Base-by-base conservation (phyloP, 2,329 filamentous ascomycete genomes). In the Fusarium citri region DNA sequence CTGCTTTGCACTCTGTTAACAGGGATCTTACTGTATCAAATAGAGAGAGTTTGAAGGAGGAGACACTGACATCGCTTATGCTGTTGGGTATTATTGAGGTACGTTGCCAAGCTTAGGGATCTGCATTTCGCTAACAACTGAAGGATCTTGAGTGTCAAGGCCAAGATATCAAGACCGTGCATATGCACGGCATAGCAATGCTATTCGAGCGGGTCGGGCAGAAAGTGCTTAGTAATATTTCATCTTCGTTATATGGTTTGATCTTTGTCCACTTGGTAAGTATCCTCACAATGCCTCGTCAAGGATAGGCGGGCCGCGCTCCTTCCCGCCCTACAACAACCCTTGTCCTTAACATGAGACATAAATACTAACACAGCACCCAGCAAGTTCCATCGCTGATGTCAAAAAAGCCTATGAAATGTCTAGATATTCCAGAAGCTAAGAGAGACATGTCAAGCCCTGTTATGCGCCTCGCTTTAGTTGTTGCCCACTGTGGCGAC, bases 121-220 rank as follows among this genome's bases (percentile, higher is more conserved):
- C 23, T 42, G 18, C 23, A 37, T 23, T 20, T 23, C 8, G 7
- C 37, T 68, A 20, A 69, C 41, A n/a, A 31, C n/a, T 25, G 12
- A 8, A 69, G 66, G 66, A 69, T 31, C 48, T 68, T 23, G 66
- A 69, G 6, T 69, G 66, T 25, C 58, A 69, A 57, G 65, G 66
- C 2, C 46, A 64, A 28, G 55, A 51, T 2, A 55, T 55, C 31
- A 69, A 69, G 14, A 42, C 59, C 5, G 51, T 69, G 14, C 66
- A 69, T 22, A 68, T 69, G 66, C 22, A 34, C 7, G 66, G 66
- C 2, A 69, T 69, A 18, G 50, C 66, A 16, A 47, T 43, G 18
- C 14, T 69, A 6, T 69, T 64, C 28, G 59, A 69, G 4, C 26
- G 59, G 0, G 49, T 69, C 8, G 66, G 66, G 9, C 55, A 68